Evolutionary conservation across 371 early-diverging fungal species (phyloP).

Genomic region (Circinella minor): DNA sequence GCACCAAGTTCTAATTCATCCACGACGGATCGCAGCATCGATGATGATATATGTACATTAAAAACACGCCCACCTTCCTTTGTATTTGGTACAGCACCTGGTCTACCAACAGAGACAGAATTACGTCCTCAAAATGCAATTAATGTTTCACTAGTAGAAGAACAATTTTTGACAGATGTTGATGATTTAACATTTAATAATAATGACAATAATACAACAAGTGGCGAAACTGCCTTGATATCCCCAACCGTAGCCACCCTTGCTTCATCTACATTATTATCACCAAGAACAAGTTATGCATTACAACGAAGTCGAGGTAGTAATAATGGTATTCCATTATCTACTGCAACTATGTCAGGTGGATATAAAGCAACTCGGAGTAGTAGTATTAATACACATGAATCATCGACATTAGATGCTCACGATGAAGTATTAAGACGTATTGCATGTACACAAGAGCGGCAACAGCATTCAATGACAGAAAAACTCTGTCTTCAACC

Average conservation of each 20-base stretch:
- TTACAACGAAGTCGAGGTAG: slow-evolving; percentile 20
- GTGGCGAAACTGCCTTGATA: background rate
- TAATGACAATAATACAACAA: background rate
- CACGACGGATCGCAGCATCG: slow-evolving; percentile 6
- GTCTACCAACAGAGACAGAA: slow-evolving; percentile 19
- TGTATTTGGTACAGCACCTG: slow-evolving; percentile 20
- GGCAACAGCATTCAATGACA: background rate
- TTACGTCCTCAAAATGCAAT: slow-evolving; percentile 21
- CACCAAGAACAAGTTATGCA: slow-evolving; percentile 31
- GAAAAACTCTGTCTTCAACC: background rate
- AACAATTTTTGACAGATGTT: slow-evolving; percentile 12
- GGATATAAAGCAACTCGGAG: slow-evolving; percentile 17
- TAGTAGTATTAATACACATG: slow-evolving; percentile 7
- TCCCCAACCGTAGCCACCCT: slow-evolving; percentile 47
- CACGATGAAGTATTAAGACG: slow-evolving; percentile 14
- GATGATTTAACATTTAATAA: background rate
- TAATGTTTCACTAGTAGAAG: slow-evolving; percentile 23
- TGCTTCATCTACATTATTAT: slow-evolving; percentile 43
- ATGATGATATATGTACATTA: slow-evolving; percentile 12
- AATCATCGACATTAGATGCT: slow-evolving; percentile 11
- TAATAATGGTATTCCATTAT: slow-evolving; percentile 7
- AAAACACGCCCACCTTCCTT: slow-evolving; percentile 25
- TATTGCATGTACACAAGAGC: slow-evolving; percentile 10
- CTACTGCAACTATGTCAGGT: slow-evolving; percentile 10
- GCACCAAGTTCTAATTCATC: slow-evolving; percentile 16